Conservation (phyloP, 345 rosid genomes). For the Gossypium anomalum region DNA sequence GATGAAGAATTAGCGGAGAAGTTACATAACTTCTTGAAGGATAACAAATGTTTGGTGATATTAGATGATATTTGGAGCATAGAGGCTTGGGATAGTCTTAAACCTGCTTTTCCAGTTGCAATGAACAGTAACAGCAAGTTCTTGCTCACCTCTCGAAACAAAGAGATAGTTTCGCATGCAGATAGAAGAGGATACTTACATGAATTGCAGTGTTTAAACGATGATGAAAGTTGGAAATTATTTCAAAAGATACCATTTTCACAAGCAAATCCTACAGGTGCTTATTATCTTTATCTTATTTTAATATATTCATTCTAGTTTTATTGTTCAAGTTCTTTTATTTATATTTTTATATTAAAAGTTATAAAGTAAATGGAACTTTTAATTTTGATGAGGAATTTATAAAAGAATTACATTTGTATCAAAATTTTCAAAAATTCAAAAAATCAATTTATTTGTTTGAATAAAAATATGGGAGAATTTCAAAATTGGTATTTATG, state of each 20-base stretch:
- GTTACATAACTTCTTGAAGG: constrained; percentile 15
- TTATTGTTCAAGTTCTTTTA: too few relatives aligned
- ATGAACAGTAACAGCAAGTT: constrained; percentile 22
- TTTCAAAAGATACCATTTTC: constrained; percentile 14
- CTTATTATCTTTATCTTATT: neutral
- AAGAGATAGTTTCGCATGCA: constrained; percentile 20
- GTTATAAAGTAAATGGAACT: too few relatives aligned
- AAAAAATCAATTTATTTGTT: too few relatives aligned
- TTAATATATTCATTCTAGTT: too few relatives aligned
- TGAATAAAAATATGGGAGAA: too few relatives aligned
- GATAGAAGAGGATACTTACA: constrained; percentile 22
- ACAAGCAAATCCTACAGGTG: neutral
- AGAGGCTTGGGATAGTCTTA: constrained; percentile 30
- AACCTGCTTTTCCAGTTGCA: constrained; percentile 29
- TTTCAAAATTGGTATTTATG: too few relatives aligned
- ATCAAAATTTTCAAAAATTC: too few relatives aligned
- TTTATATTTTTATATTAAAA: too few relatives aligned
- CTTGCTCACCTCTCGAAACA: constrained; percentile 38
- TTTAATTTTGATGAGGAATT: too few relatives aligned
- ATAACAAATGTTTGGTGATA: constrained; percentile 34
- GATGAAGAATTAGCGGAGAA: constrained; percentile 29
- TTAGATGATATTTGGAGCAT: constrained; percentile 42
- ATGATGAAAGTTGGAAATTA: constrained; percentile 40
- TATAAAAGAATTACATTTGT: too few relatives aligned
- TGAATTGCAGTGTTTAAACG: constrained; percentile 18